Evolutionary conservation across 2,329 filamentous ascomycete species (phyloP).

Genomic region (Pezicula radicicola): DNA sequence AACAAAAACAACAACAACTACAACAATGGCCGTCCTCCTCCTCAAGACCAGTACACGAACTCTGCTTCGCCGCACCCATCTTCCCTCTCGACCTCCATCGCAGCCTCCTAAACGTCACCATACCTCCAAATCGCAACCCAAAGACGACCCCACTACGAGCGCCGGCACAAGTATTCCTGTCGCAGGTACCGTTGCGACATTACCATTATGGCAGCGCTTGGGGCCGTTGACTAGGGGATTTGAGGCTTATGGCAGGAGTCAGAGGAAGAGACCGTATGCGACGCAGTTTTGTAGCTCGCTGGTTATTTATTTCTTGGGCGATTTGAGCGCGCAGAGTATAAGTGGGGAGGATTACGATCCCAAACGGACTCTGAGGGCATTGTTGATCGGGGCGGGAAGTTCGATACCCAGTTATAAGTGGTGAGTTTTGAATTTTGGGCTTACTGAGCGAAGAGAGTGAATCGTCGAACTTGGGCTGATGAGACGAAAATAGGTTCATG

Average conservation of each 20-base stretch:
- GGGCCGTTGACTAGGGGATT: slow-evolving; percentile 52
- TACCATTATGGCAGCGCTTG: slow-evolving; percentile 51
- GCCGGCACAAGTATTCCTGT: slow-evolving; percentile 36
- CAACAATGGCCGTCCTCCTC: background rate
- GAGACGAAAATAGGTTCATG: slow-evolving; percentile 57
- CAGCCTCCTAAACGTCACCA: slow-evolving; percentile 4
- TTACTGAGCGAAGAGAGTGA: background rate
- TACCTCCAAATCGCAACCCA: background rate
- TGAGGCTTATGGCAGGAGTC: slow-evolving; percentile 65
- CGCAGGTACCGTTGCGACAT: slow-evolving; percentile 35
- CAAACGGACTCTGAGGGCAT: slow-evolving; percentile 63
- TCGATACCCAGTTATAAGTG: slow-evolving; percentile 81
- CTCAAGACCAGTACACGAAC: background rate
- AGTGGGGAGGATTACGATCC: slow-evolving; percentile 62
- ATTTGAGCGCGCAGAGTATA: slow-evolving; percentile 74
- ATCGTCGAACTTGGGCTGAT: background rate
- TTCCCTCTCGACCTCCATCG: slow-evolving; percentile 1
- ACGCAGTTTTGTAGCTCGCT: slow-evolving; percentile 77
- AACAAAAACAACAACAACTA: no score
- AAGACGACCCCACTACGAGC: slow-evolving; percentile 12
- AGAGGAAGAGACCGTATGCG: slow-evolving; percentile 69
- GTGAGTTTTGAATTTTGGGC: slow-evolving; percentile 43
- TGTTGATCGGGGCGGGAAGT: slow-evolving; percentile 70
- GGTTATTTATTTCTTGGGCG: slow-evolving; percentile 75
- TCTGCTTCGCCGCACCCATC: background rate